A percentile compares a stretch with the other conserved stretches of the same genome.
These are phyloP conservation scores for Rhizopogon vulgaris DNA, from an alignment of 768 basidiomycete genomes.

Conservation along the genomic window DNA sequence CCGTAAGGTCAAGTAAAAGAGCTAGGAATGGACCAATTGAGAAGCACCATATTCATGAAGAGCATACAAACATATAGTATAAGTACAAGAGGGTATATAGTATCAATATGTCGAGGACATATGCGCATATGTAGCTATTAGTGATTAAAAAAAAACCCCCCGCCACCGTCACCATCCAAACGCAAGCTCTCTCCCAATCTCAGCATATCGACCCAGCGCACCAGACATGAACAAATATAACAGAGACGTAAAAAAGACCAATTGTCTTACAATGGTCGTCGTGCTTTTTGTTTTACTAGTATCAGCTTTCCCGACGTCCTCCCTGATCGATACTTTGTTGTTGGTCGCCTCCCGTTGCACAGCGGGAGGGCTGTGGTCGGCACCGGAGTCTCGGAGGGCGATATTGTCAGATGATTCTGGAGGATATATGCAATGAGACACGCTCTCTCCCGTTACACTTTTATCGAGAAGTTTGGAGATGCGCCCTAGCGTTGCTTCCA, in stretches of 20 bases:
- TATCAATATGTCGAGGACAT: no score
- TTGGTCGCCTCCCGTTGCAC: not conserved
- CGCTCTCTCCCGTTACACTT: not conserved
- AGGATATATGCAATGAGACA: not conserved
- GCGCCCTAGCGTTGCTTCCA: slow-evolving; percentile 22
- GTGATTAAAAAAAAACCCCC: not conserved
- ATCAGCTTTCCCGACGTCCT: not conserved
- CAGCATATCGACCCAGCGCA: not conserved
- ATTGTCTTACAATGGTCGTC: not conserved
- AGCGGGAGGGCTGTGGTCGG: not conserved
- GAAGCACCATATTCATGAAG: no score
- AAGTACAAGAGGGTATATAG: no score
- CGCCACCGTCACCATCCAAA: not conserved
- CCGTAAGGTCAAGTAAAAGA: no score
- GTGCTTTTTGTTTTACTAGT: not conserved
- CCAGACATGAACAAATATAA: not conserved
- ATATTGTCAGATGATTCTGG: no score
- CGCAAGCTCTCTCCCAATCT: not conserved
- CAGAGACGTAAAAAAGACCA: not conserved
- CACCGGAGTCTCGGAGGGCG: not conserved
- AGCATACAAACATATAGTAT: not conserved
- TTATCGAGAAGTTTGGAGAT: not conserved
- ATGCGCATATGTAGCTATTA: no score
- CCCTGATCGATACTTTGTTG: not conserved
- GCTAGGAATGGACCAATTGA: no score